Percentiles rank a stretch among this genome's conserved stretches.
Conservation (phyloP, 169 alveolate genomes). For the Plasmodium falciparum region DNA sequence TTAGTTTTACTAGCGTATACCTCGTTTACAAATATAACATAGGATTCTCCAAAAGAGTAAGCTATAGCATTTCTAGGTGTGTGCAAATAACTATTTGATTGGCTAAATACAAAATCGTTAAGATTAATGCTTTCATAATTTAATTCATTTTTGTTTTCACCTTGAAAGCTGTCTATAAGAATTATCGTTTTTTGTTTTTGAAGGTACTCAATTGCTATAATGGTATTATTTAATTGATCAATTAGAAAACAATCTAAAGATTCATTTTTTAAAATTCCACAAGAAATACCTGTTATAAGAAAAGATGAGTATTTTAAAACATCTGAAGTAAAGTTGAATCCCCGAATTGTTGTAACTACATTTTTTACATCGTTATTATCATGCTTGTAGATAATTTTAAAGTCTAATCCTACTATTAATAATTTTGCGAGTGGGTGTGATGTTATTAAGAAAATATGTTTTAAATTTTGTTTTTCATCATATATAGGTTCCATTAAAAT, state of each 20-base stretch:
- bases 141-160: slow-evolving; percentile 19
- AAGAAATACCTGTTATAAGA: slow-evolving; percentile 45
- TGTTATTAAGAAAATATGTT: slow-evolving; percentile 39
- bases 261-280: slow-evolving; percentile 51
- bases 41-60: slow-evolving; percentile 52
- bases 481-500: slow-evolving; percentile 73
- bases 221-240: slow-evolving; percentile 60
- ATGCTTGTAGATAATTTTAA: slow-evolving; percentile 12
- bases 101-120: slow-evolving; percentile 24
- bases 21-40: slow-evolving; percentile 43
- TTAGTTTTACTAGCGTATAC: slow-evolving; percentile 11
- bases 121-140: slow-evolving; percentile 16
- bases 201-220: slow-evolving; percentile 40
- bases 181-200: slow-evolving; percentile 16
- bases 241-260: slow-evolving; percentile 63
- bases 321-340: slow-evolving; percentile 21
- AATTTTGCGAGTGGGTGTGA: slow-evolving; percentile 41
- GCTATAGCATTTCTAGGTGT: slow-evolving; percentile 29
- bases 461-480: slow-evolving; percentile 53
- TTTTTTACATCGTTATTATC: slow-evolving; percentile 34
- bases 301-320: slow-evolving; percentile 46
- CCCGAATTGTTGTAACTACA: slow-evolving; percentile 1
- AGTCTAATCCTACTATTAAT: slow-evolving; percentile 27
- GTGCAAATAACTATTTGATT: slow-evolving; percentile 35
- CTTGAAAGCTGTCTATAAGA: slow-evolving; percentile 62